phyloP scores from a whole-genome alignment of 2,329 filamentous ascomycete species.

The Fusarium acutatum region DNA sequence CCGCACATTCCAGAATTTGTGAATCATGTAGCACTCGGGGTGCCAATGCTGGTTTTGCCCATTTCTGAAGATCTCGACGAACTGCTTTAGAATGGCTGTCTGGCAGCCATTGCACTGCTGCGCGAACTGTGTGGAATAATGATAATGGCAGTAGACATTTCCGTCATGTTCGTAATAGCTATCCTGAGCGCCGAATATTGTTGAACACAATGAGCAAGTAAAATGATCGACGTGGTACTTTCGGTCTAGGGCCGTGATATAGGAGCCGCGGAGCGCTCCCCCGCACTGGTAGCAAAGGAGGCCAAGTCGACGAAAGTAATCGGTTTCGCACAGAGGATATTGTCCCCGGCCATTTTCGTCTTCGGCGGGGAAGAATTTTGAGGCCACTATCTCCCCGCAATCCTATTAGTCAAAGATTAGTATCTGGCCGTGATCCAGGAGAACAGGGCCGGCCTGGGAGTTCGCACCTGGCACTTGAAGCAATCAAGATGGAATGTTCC shows the following conservation, averaged over 20 bases:
- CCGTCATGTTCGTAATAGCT: constrained; percentile 99
- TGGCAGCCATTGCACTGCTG: constrained; percentile 97
- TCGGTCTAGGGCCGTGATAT: constrained; percentile 95
- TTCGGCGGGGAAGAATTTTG: constrained; percentile 98
- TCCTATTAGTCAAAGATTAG: constrained; percentile 67
- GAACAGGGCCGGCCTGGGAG: neutral
- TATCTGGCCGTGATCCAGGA: neutral
- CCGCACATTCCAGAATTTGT: constrained; percentile 99
- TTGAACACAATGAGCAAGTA: constrained; percentile 95
- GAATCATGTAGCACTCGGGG: constrained; percentile 99
- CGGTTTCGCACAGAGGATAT: constrained; percentile 96
- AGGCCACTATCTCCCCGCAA: constrained; percentile 95
- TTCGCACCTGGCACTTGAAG: constrained; percentile 88
- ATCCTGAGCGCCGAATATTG: constrained; percentile 97
- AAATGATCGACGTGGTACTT: constrained; percentile 99
- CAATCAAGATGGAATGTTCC: constrained; percentile 97
- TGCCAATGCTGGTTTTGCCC: constrained; percentile 99
- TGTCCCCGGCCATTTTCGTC: constrained; percentile 86
- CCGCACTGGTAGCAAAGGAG: constrained; percentile 92
- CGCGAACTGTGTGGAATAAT: constrained; percentile 97
- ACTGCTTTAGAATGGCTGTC: constrained; percentile 97
- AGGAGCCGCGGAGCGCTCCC: constrained; percentile 91
- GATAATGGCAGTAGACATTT: constrained; percentile 97
- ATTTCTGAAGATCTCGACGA: constrained; percentile 98
- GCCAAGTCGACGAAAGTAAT: constrained; percentile 94